These are phyloP conservation scores for Suillus occidentalis DNA, from an alignment of 768 basidiomycete genomes.

Conservation along the genomic window DNA sequence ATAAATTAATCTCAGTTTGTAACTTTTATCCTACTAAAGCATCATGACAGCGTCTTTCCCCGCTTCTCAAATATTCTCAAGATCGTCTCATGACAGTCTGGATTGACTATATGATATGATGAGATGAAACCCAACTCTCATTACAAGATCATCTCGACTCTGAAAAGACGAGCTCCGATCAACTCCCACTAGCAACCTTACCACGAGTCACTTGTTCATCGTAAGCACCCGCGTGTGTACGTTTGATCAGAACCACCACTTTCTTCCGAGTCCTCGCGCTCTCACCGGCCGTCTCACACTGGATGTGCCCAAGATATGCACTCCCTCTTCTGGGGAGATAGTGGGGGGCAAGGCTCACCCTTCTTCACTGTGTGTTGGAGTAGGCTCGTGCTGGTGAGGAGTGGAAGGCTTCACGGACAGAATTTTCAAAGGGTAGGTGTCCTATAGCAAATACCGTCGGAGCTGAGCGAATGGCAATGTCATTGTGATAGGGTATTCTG, in stretches of 20 bases:
- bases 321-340: background rate
- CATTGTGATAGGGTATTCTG: background rate
- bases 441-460: background rate
- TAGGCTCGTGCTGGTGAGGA: background rate
- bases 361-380: background rate
- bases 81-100: background rate
- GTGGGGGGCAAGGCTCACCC: background rate
- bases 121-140: background rate
- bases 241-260: background rate
- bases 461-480: background rate
- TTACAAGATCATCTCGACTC: background rate
- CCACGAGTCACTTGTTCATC: constrained; percentile 5
- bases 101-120: background rate
- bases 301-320: background rate
- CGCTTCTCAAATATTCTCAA: background rate
- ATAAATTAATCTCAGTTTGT: background rate
- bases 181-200: background rate
- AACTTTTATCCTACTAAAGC: background rate
- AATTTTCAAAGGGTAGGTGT: background rate
- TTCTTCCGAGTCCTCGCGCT: background rate
- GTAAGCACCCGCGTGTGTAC: background rate
- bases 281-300: background rate
- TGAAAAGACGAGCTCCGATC: background rate
- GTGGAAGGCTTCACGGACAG: background rate
- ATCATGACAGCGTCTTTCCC: background rate